Conservation (phyloP, 306 rosid species). For the Malus sieversii region DNA sequence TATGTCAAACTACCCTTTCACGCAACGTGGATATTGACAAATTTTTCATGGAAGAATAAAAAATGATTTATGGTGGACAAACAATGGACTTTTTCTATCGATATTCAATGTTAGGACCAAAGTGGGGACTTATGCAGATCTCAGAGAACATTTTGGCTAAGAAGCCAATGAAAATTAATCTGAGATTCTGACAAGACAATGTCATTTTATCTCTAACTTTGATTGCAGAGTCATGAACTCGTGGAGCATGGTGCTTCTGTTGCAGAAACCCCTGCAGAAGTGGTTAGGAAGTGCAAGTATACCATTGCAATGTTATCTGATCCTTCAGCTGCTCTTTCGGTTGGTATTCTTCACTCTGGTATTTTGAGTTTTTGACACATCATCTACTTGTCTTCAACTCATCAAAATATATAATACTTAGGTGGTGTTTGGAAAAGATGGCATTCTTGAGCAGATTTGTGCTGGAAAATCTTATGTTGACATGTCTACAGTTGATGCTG, state of each 20-base stretch:
- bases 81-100: no score
- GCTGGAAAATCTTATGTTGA: slow-evolving; percentile 63
- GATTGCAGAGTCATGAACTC: slow-evolving; percentile 58
- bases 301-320: slow-evolving; percentile 77
- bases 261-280: slow-evolving; percentile 72
- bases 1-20: no score
- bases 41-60: no score
- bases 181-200: no score
- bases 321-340: slow-evolving; percentile 73
- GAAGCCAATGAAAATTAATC: not conserved
- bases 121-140: no score
- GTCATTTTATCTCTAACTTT: no score
- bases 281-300: slow-evolving; percentile 65
- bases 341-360: slow-evolving; percentile 19
- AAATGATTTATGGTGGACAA: no score
- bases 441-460: slow-evolving; percentile 60
- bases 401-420: slow-evolving; percentile 10
- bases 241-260: slow-evolving; percentile 63
- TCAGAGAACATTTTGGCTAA: no score
- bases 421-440: slow-evolving; percentile 72
- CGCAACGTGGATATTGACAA: no score
- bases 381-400: slow-evolving; percentile 2
- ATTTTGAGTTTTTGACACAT: not conserved
- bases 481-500: slow-evolving; percentile 80
- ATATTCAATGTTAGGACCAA: no score